Base-by-base conservation (phyloP, 139 green algal genomes). In the Picochlorum sp. region DNA sequence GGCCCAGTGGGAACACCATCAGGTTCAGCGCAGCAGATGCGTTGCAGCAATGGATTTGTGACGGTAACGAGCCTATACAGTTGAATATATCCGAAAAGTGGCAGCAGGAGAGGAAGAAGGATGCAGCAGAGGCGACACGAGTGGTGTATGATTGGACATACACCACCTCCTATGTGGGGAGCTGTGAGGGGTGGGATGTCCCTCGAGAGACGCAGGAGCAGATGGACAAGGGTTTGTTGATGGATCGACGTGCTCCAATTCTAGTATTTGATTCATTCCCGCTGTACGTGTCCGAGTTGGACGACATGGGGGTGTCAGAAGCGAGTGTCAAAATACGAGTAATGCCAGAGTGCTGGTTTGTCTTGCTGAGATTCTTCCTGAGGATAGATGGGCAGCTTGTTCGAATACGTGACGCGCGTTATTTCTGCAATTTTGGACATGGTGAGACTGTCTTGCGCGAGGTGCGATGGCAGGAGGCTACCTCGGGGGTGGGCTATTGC, bases 101-200 rank as follows among this genome's bases (percentile, higher is more conserved):
- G 86, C 62, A 82, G 61, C 50, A 47, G 5, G 54, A 78, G 5
- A 71, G 85, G 4, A 47, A 76, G 26, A 23, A 82, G 14, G 87
- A 92, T 38, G 86, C 90, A 30, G 14, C 81, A 45, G 63, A 80
- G 8, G 83, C 83, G 9, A 61, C 83, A 11, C 61, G 74, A 2
- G 69, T 90, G 44, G 66, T 83, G 11, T 95, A 95, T 73, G 89
- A 96, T 68, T 96, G 89, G 88, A 95, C 89, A 13, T 95, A 83
- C 77, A 96, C 87, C 11, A 92, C 87, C 18, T 67, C 76, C 4
- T 95, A 94, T 55, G 45, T 32, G 0, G 88, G 87, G n/a, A 55
- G 26, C 7, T 21, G n/a, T 55, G 82, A 47, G 14, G 56, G 26
- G 14, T 11, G 18, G 84, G 16, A 58, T 26, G 38, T 32, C 38